Conservation (phyloP, 495 filamentous ascomycete genomes). For the Xylaria sp. region DNA sequence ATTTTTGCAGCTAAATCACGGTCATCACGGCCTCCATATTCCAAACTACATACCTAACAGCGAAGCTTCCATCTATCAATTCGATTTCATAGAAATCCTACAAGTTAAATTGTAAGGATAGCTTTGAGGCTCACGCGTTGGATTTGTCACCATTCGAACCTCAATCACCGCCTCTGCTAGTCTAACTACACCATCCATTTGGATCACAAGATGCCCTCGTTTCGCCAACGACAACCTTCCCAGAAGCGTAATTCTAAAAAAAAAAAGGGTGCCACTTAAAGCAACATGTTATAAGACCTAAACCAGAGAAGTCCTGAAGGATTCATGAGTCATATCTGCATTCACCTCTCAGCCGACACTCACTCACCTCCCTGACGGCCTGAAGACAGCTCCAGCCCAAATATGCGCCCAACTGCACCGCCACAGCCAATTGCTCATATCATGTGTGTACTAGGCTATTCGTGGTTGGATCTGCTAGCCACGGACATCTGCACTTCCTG, state of each 20-base stretch:
- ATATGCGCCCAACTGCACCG: constrained; percentile 1
- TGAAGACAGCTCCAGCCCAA: background rate
- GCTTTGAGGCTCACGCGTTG: background rate
- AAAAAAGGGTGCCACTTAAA: too few species aligned
- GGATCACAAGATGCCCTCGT: background rate
- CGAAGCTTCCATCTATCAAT: background rate
- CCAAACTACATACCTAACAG: too few species aligned
- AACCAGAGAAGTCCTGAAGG: background rate
- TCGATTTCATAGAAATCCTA: background rate
- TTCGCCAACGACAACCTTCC: background rate
- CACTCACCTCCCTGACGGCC: background rate
- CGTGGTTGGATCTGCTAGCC: background rate
- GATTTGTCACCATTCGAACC: background rate
- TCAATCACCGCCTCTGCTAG: background rate
- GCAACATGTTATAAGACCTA: background rate
- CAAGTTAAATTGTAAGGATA: background rate
- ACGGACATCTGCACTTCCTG: background rate
- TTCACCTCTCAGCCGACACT: background rate
- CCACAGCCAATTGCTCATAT: background rate
- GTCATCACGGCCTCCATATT: background rate
- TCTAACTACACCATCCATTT: too few species aligned
- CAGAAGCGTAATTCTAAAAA: background rate
- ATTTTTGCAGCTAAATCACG: background rate
- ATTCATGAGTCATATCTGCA: background rate
- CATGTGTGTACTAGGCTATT: background rate